A percentile compares a stretch with the other conserved stretches of the same genome.
These are phyloP conservation scores for Cystofilobasidium capitatum DNA, from an alignment of 768 basidiomycete species.

Conservation along the genomic window DNA sequence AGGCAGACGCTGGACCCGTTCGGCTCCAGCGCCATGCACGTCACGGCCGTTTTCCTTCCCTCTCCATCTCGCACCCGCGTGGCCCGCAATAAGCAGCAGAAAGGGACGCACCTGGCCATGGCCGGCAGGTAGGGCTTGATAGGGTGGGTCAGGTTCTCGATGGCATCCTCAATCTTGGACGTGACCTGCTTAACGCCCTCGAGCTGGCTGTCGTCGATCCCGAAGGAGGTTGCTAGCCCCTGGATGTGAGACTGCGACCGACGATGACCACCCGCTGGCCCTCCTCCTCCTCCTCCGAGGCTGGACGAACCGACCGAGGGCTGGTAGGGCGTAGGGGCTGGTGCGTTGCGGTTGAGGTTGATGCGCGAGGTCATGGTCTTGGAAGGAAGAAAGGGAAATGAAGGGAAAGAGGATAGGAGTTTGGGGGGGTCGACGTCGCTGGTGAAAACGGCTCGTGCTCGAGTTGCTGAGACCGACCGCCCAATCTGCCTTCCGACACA, in stretches of 20 bases:
- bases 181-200: slow-evolving; percentile 23
- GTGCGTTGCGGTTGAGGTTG: slow-evolving; percentile 21
- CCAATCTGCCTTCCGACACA: too few species aligned
- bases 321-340: neutral
- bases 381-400: too few species aligned
- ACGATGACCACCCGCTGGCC: slow-evolving; percentile 1
- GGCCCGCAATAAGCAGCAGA: neutral
- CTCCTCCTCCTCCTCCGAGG: neutral
- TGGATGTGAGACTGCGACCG: slow-evolving; percentile 18
- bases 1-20: too few species aligned
- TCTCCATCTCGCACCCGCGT: neutral
- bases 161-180: slow-evolving; percentile 63
- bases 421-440: too few species aligned
- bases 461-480: too few species aligned
- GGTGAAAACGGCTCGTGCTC: too few species aligned
- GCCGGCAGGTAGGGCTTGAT: slow-evolving; percentile 87
- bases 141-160: slow-evolving; percentile 87
- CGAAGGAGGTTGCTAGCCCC: slow-evolving; percentile 21
- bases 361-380: slow-evolving; percentile 26
- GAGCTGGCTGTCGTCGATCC: slow-evolving; percentile 19
- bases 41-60: too few species aligned
- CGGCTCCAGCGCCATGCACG: too few species aligned
- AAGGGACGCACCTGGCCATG: slow-evolving; percentile 19
- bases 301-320: neutral
- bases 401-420: neutral